phyloP scores from a whole-genome alignment of 1,139 yeast species.

The Yamadazyma pseudoaaseri region DNA sequence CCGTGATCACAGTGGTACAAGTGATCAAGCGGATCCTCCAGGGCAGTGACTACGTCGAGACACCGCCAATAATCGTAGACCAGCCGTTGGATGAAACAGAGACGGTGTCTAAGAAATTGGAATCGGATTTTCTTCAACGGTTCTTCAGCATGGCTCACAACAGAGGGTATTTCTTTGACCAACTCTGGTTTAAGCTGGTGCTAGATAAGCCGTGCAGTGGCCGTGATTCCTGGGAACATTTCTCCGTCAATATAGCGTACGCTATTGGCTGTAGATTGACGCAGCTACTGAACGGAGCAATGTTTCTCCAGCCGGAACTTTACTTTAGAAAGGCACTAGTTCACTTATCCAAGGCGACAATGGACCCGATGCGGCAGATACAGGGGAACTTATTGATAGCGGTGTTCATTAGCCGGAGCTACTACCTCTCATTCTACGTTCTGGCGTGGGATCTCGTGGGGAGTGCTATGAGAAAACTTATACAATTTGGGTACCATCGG shows the following conservation, averaged over 20 bases:
- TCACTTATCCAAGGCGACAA: constrained; percentile 7
- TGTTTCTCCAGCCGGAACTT: constrained; percentile 14
- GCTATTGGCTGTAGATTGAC: constrained; percentile 16
- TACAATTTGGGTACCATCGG: constrained; percentile 15
- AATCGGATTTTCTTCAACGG: constrained; percentile 9
- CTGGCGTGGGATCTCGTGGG: constrained; percentile 17
- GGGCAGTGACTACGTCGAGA: constrained; percentile 5
- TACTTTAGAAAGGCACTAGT: constrained; percentile 15
- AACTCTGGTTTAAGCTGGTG: constrained; percentile 11
- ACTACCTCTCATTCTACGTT: constrained; percentile 15
- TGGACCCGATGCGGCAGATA: constrained; percentile 12
- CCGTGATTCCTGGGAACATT: constrained; percentile 12
- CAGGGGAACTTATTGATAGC: constrained; percentile 15
- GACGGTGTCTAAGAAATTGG: constrained; percentile 8
- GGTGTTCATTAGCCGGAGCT: constrained; percentile 14
- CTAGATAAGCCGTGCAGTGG: constrained; percentile 1
- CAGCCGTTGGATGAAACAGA: constrained; percentile 5
- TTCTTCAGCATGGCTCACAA: constrained; percentile 17
- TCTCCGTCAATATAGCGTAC: constrained; percentile 13
- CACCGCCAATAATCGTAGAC: constrained; percentile 9
- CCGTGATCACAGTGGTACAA: constrained; percentile 15
- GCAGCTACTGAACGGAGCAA: constrained; percentile 12
- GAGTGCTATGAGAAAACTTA: constrained; percentile 14
- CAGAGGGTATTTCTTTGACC: constrained; percentile 14
- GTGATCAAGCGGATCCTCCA: constrained; percentile 12